phyloP scores from a whole-genome alignment of 305 asterid genomes.

The Lippia alba region DNA sequence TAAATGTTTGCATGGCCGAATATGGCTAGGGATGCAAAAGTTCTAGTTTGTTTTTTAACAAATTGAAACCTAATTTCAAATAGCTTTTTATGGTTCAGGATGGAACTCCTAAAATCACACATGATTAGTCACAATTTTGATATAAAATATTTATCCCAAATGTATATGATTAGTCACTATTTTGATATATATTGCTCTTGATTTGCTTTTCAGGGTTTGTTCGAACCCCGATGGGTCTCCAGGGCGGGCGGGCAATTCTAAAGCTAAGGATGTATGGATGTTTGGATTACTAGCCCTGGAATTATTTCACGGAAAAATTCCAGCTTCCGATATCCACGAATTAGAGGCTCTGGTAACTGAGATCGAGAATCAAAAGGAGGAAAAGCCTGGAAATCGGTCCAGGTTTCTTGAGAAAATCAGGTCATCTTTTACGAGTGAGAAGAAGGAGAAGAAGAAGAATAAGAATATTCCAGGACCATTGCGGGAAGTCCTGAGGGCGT shows the following conservation, averaged over 20 bases:
- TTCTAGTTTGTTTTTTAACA: no score
- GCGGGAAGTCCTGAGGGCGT: slow-evolving; percentile 17
- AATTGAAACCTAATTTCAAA: no score
- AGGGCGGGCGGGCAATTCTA: neutral
- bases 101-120: no score
- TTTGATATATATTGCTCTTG: no score
- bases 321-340: slow-evolving; percentile 5
- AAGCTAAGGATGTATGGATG: slow-evolving; percentile 21
- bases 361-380: neutral
- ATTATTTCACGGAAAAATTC: slow-evolving; percentile 21
- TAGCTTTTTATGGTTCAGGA: no score
- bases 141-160: no score
- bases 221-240: neutral
- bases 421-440: neutral
- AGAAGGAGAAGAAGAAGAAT: neutral
- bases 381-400: neutral
- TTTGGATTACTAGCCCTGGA: slow-evolving; percentile 29
- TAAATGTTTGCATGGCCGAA: no score
- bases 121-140: no score
- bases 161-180: no score
- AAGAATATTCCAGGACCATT: slow-evolving; percentile 3
- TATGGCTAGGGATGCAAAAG: no score
- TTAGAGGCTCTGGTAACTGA: neutral
- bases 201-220: no score
- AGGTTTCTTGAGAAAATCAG: neutral